Conservation (phyloP, 352 stramenopile species). For the Pythium guiyangense region DNA sequence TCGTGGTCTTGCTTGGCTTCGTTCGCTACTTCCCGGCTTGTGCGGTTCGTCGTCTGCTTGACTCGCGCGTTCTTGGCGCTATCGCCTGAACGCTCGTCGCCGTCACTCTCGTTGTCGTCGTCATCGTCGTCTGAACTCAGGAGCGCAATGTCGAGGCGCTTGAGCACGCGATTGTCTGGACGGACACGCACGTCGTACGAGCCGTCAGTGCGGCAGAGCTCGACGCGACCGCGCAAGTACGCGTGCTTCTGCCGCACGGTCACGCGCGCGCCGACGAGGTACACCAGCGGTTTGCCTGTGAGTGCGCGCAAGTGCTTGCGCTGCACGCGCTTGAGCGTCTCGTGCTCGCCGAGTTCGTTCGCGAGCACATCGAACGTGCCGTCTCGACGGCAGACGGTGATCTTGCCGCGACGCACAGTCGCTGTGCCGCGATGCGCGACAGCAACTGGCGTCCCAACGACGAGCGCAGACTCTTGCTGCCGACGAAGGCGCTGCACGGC, state of each 20-base stretch:
- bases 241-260: slow-evolving; percentile 51
- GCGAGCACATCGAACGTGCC: slow-evolving; percentile 59
- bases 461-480: background rate
- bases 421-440: slow-evolving; percentile 52
- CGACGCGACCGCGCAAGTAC: slow-evolving; percentile 45
- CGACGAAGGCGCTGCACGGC: background rate
- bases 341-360: slow-evolving; percentile 35
- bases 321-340: slow-evolving; percentile 38
- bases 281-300: slow-evolving; percentile 24
- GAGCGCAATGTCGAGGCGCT: slow-evolving; percentile 32
- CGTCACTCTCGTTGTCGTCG: slow-evolving; percentile 11
- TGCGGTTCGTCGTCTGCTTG: background rate
- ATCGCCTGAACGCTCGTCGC: background rate
- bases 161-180: slow-evolving; percentile 21
- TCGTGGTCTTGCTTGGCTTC: slow-evolving; percentile 15
- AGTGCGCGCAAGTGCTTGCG: slow-evolving; percentile 17
- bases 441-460: slow-evolving; percentile 26
- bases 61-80: slow-evolving; percentile 2
- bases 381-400: slow-evolving; percentile 47
- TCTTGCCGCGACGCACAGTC: slow-evolving; percentile 36
- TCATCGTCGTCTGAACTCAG: slow-evolving; percentile 34
- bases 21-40: slow-evolving; percentile 12
- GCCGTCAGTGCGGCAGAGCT: slow-evolving; percentile 34
- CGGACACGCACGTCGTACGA: slow-evolving; percentile 49
- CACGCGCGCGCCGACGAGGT: slow-evolving; percentile 30